Evolutionary conservation across 129 eudicot species (phyloP), one percentile per base, ranked within the genome.

Genomic region (Logfia minima): DNA sequence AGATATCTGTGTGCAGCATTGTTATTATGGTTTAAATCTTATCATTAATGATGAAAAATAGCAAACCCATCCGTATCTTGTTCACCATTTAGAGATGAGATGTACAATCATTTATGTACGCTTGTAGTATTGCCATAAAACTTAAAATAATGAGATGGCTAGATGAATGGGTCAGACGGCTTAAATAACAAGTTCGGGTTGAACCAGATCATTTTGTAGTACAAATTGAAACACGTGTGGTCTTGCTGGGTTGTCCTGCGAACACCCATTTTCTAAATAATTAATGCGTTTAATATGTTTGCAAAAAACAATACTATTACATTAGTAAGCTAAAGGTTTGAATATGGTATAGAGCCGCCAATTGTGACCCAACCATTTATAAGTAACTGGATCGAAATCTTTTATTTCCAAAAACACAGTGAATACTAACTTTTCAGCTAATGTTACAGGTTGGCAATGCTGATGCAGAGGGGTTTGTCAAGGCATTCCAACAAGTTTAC

Each of bases 391-490:
- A n/a, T 66, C 18, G 1, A 17, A 28, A 17, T 17, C 4, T 0
- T 64, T 18, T 4, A 26, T 18, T 21, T 26, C 3, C 8, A 62
- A 26, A 23, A 61, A 37, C 0, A 60, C 59, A 2, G 78, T 34
- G 64, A 34, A 34, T 67, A 64, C 68, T 55, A 68, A 56, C 18
- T 22, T 53, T 34, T 63, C 34, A 62, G 31, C 48, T 64, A 10
- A 35, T 79, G 56, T 70, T 70, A 22, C 81, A 90, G 98, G 84
- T 90, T 52, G 90, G 90, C 39, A 53, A 92, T 72, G 77, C 94
- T 26, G 92, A 90, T 56, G 98, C 96, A 53, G 92, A 88, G 76
- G 83, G 78, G 71, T 92, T 92, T 60, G 92, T 91, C 75, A 85
- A 92, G 86, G 90, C 90, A 34, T 92, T 92, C 78, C 90, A 88